Evolutionary conservation across 345 rosid species (phyloP).

Genomic region (Erucastrum elatum): DNA sequence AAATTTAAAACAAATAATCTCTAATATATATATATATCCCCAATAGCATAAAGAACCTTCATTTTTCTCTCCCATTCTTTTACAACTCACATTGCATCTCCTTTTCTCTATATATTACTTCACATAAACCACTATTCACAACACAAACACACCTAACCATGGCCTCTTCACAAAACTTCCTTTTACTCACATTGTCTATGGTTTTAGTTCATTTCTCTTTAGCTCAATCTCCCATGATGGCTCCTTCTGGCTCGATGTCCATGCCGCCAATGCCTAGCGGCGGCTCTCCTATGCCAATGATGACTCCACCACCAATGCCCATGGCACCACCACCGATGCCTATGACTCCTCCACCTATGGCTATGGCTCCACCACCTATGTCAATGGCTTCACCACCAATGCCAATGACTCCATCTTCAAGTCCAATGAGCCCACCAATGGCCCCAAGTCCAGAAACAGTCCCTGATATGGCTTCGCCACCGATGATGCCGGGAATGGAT

Average conservation of each 20-base stretch:
- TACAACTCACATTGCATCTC: not conserved
- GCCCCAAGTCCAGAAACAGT: slow-evolving; percentile 6
- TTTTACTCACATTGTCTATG: slow-evolving; percentile 36
- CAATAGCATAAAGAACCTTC: slow-evolving; percentile 26
- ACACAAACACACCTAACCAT: slow-evolving; percentile 19
- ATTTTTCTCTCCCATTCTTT: slow-evolving; percentile 34
- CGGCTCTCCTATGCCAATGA: slow-evolving; percentile 34
- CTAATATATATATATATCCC: slow-evolving; percentile 4
- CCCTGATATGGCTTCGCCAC: slow-evolving; percentile 34
- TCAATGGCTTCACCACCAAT: slow-evolving; percentile 35
- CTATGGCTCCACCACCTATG: slow-evolving; percentile 37
- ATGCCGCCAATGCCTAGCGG: slow-evolving; percentile 36
- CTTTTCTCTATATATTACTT: slow-evolving; percentile 31
- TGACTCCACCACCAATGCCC: slow-evolving; percentile 36
- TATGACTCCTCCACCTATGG: slow-evolving; percentile 36
- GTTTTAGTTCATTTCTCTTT: slow-evolving; percentile 24
- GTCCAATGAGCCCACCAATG: slow-evolving; percentile 28
- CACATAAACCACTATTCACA: slow-evolving; percentile 17
- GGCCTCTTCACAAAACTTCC: slow-evolving; percentile 30
- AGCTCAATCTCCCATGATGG: slow-evolving; percentile 44
- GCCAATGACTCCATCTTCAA: slow-evolving; percentile 27
- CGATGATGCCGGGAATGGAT: slow-evolving; percentile 28
- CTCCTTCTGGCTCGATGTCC: slow-evolving; percentile 42
- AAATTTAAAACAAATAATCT: slow-evolving; percentile 3
- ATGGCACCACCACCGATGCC: slow-evolving; percentile 31